A percentile compares a stretch with the other conserved stretches of the same genome.
These are phyloP conservation scores for Talaromyces islandicus DNA, from an alignment of 2,329 filamentous ascomycete species.

Conservation along the genomic window DNA sequence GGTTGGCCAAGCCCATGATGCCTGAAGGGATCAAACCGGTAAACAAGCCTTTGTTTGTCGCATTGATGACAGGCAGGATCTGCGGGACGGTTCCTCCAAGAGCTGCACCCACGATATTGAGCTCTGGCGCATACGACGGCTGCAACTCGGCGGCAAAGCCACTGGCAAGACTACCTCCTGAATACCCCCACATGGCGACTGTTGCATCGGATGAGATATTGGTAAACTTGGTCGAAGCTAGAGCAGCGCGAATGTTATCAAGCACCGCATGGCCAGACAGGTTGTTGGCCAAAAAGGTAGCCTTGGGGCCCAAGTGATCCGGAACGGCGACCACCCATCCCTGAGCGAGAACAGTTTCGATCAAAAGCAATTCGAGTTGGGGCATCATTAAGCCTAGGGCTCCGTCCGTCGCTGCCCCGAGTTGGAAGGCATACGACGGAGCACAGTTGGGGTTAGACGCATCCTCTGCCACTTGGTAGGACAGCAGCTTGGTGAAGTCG, in stretches of 20 bases:
- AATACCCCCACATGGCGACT: constrained; percentile 51
- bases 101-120: constrained; percentile 44
- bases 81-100: constrained; percentile 45
- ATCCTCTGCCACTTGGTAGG: constrained; percentile 36
- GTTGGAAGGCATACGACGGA: constrained; percentile 23
- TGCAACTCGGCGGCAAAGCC: constrained; percentile 47
- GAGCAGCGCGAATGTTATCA: constrained; percentile 38
- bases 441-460: constrained; percentile 21
- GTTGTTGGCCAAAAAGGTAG: constrained; percentile 37
- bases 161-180: constrained; percentile 47
- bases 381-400: constrained; percentile 24
- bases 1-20: constrained; percentile 19
- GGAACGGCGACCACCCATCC: constrained; percentile 48
- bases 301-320: constrained; percentile 43
- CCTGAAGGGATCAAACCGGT: constrained; percentile 32
- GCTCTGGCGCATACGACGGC: constrained; percentile 44
- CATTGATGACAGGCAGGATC: constrained; percentile 29
- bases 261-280: constrained; percentile 40
- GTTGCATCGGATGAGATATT: constrained; percentile 26
- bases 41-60: constrained; percentile 25
- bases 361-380: constrained; percentile 27
- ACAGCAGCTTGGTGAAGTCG: constrained; percentile 29
- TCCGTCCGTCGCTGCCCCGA: constrained; percentile 36
- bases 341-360: constrained; percentile 32
- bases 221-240: constrained; percentile 21